Base-by-base conservation (phyloP, 768 basidiomycete genomes). In the Mycena maculata region DNA sequence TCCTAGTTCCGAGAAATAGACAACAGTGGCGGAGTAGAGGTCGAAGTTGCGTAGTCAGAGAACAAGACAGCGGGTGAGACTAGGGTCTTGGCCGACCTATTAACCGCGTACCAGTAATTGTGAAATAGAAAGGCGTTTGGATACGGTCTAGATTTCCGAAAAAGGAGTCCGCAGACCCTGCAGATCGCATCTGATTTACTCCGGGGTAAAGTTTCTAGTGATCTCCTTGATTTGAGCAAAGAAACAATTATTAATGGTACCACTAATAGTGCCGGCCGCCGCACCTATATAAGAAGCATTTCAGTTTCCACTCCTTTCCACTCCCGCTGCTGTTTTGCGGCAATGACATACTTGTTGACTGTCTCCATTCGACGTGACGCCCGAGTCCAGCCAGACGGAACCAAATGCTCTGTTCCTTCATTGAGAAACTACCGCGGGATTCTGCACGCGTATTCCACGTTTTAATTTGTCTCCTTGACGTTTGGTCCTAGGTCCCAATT, bases 141-240 rank as follows among this genome's bases (percentile, higher is more conserved):
- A 71, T 70, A 72, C 70, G 73, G 76, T 77, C 78, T 78, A 83
- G 75, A 76, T 73, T 70, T 71, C 74, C 76, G 69, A 62, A 76
- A 81, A 75, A 68, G 69, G 74, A 71, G 74, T 64, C 66, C 54
- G 47, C 47, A 73, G 77, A 75, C 78, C 72, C 76, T 78, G 76
- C 69, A 81, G 78, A 81, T 82, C 79, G 71, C 71, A 75, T 80
- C 75, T 79, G 63, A 72, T 75, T 74, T 36, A 30, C 48, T 39
- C 38, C 48, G 39, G 55, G 55, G 47, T 27, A 56, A 56, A 16
- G 36, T 55, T 63, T 55, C 53, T 55, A 25, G 54, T 63, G 62
- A 63, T 63, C 30, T 64, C 36, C 47, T 25, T 44, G 41, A 54
- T 74, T 73, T 76, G 33, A 70, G 47, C 20, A 60, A 39, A 39